Percentiles rank a stretch among this genome's conserved stretches.
phyloP scores from a whole-genome alignment of 208 protist genomes.

The Leishmania guyanensis region DNA sequence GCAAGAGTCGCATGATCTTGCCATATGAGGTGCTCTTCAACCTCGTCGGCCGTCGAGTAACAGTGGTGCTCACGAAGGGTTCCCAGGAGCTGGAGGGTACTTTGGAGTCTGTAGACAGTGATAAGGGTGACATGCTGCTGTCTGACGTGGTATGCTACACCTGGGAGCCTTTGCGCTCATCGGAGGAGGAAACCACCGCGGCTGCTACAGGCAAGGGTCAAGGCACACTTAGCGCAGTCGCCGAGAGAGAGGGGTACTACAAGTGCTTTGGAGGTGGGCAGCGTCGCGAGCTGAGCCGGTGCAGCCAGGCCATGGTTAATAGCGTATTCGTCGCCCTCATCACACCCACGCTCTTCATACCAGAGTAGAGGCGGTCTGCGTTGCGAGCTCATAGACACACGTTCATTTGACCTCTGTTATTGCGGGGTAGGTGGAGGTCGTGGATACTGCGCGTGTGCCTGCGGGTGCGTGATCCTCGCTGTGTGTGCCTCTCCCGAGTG shows the following conservation, averaged over 20 bases:
- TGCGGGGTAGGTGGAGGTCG: neutral
- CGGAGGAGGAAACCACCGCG: slow-evolving; percentile 1
- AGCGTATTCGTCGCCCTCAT: slow-evolving; percentile 73
- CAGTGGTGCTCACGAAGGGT: slow-evolving; percentile 62
- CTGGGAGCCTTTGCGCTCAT: slow-evolving; percentile 24
- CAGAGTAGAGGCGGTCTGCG: neutral
- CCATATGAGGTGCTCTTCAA: slow-evolving; percentile 75
- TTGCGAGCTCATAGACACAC: neutral
- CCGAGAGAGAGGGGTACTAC: slow-evolving; percentile 9
- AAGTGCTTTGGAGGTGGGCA: slow-evolving; percentile 38
- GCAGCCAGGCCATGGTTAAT: slow-evolving; percentile 65
- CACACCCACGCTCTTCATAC: slow-evolving; percentile 55
- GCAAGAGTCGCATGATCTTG: slow-evolving; percentile 51
- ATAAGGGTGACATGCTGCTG: slow-evolving; percentile 71
- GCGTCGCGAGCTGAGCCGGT: slow-evolving; percentile 47
- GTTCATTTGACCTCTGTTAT: neutral
- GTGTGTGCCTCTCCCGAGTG: neutral
- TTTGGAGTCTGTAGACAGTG: slow-evolving; percentile 65
- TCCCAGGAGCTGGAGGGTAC: slow-evolving; percentile 69
- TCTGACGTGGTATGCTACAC: slow-evolving; percentile 70
- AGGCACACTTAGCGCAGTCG: neutral
- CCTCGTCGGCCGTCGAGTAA: slow-evolving; percentile 69
- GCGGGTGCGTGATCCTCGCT: too few species aligned
- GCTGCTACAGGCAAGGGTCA: neutral
- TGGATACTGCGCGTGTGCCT: neutral